Base-by-base conservation (phyloP, 2,329 filamentous ascomycete species). In the Magnaporthiopsis rhizophila region DNA sequence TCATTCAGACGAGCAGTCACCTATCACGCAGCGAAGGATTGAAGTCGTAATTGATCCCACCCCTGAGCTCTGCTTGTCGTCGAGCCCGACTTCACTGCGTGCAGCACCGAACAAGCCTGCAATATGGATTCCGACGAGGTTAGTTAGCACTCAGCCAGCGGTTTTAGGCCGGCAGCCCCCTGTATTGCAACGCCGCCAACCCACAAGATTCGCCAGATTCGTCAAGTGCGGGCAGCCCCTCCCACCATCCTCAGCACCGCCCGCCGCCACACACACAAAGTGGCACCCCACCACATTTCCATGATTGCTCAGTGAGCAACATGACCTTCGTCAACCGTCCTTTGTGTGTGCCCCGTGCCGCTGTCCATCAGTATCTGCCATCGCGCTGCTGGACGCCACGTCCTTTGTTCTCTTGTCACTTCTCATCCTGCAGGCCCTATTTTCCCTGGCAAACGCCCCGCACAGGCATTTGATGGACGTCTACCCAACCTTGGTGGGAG, bases 41-140 rank as follows among this genome's bases (percentile, higher is more conserved):
- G 26, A n/a, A 50, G 7, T 3, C 45, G 45, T 24, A 53, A 53
- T 24, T n/a, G 45, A 24, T 53, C 21, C 45, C 45, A 24, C 45
- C 45, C 18, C 45, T 12, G 18, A 50, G 45, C 45, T 21, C 21
- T 45, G 45, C 45, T 50, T 50, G 1, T 7, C 45, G 21, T 4
- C 45, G n/a, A 24, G 45, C 9, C 4, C 45, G 21, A n/a, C 18
- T 53, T 53, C 21, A 6, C 11, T 21, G n/a, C 21, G 45, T 53
- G 45, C 21, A 53, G 45, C 45, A 53, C 18, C 18, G 30, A 30
- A 50, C 13, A 21, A n/a, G 3, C 21, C 3, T 53, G 45, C 12
- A 58, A 9, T 26, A 58, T 58, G 57, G 57, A 58, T 58, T 30
- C 24, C 26, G 57, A 58, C 57, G 57, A 58, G 57, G 57, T 58